Evolutionary conservation across 1,284 basidiomycete genomes (phyloP), one percentile per base, ranked within the genome.

Genomic region (Malassezia restricta): DNA sequence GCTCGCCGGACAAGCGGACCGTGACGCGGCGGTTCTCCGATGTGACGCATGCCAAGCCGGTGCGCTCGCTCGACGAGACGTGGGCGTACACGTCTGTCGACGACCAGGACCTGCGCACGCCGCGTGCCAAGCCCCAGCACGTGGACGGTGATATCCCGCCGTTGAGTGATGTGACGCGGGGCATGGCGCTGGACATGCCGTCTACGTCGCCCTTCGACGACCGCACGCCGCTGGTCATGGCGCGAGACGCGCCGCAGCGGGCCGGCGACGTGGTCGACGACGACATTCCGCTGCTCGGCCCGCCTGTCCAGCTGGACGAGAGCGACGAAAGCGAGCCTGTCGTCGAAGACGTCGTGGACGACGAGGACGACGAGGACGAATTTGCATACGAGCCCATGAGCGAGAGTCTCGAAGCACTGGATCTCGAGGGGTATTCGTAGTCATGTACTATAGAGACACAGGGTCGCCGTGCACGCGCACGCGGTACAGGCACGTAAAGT

Each of bases 401-500:
- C 31, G 47, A 41, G 33, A 57, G 49, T 24, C 47, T 62, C 31
- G 57, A 62, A 33, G 60, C 60, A 3, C 58, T 62, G 15, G 58
- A 62, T 38, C 40, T 62, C 15, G 60, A 62, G 33, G 60, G 60
- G 14, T 62, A 56, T 42, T 62, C 29, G 33, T 12, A 35, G 11
- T 11, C 35, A 29, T 50, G 42, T 50, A 49, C 31, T 40, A 41
- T 48, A 48, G 37, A 31, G 15, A 48, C 42, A 44, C 51, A 28
- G 51, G 53, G 5, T 57, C 48, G 37, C 64, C 64, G 40, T 66
- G 64, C 11, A 66, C 56, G 81, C 88, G 68, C 82, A 96, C 79
- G 47, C 91, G 81, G 74, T 96, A 96, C 32, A 96, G 71, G 74
- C 91, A 96, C 0, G 91, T 95, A 68, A 81, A 86, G 57, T 83